Evolutionary conservation across 2,329 filamentous ascomycete species (phyloP), one percentile per base, ranked within the genome.

Genomic region (Fusarium haematococcum): DNA sequence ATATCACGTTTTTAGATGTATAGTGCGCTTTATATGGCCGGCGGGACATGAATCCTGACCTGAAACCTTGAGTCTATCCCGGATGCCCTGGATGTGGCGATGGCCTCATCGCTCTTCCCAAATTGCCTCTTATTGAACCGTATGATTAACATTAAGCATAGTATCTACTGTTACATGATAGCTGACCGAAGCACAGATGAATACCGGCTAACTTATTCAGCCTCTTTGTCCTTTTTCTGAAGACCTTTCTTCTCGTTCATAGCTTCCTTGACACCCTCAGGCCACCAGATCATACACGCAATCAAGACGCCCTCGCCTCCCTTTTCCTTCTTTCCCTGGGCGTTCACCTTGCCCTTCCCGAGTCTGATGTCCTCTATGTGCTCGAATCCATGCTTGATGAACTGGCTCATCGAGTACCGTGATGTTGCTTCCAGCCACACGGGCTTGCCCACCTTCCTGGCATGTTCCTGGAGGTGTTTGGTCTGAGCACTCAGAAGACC

Each of bases 241-340:
- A 13, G 30, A n/a, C n/a, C 27, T 45, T 27, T 27, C 30, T 27
- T 23, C 39, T 50, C 33, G 3, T 2, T 33, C 33, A 32, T 27
- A 8, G 39, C 45, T 16, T 60, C 54, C 35, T 56, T 61, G 14
- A 32, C 45, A 32, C 27, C 39, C 16, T 71, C 63, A 3, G 69
- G 67, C 60, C 69, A 70, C 69, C 69, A 71, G 33, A 71, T 70
- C 69, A 71, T 71, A 16, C 58, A 62, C 10, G 43, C 59, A 20
- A 70, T 52, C 32, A 62, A 60, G 8, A 71, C 56, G 4, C 69
- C 67, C 14, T 69, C 67, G 14, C 69, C 69, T 3, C 67, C 63
- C 5, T 20, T n/a, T 30, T 71, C 57, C 54, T 27, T 70, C 54
- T 57, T 39, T 10, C 67, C 69, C 39, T 69, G 20, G 7, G 27